phyloP scores from a whole-genome alignment of 768 basidiomycete genomes.

The Suillus decipiens region DNA sequence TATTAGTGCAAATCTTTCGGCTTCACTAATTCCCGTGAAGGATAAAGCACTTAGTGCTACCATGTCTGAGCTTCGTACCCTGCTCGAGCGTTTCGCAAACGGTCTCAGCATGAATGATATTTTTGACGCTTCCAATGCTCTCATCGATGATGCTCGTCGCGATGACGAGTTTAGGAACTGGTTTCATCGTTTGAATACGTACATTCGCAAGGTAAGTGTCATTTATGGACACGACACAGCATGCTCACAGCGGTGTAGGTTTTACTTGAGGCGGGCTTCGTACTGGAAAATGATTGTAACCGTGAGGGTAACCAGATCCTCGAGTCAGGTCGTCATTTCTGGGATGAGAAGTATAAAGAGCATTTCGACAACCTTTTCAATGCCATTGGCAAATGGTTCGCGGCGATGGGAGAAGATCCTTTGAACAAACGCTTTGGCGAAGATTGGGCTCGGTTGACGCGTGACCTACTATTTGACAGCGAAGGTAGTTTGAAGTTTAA shows the following conservation, averaged over 20 bases:
- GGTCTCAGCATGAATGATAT: conserved; percentile 65
- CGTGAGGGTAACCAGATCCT: conserved; percentile 61
- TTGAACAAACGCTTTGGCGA: conserved; percentile 79
- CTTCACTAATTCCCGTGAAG: conserved; percentile 27
- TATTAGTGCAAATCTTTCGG: conserved; percentile 18
- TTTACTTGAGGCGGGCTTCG: conserved; percentile 80
- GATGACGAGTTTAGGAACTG: conserved; percentile 77
- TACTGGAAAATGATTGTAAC: conserved; percentile 78
- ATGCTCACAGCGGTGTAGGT: conserved; percentile 39
- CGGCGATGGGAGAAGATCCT: conserved; percentile 82
- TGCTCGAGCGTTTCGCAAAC: conserved; percentile 92
- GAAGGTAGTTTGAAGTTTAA: conserved; percentile 91
- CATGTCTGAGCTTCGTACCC: conserved; percentile 64
- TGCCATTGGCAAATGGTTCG: conserved; percentile 75
- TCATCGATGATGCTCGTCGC: conserved; percentile 72
- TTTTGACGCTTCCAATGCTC: conserved; percentile 65
- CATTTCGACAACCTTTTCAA: conserved; percentile 85
- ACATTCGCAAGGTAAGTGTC: conserved; percentile 58
- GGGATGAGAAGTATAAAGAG: conserved; percentile 65
- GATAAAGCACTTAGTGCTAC: conserved; percentile 60
- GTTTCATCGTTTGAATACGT: conserved; percentile 65
- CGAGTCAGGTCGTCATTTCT: conserved; percentile 77
- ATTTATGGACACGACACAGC: neutral
- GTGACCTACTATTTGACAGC: conserved; percentile 73
- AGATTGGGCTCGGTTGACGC: conserved; percentile 80